Evolutionary conservation across 164 flowering plant species (phyloP).

Genomic region (Echeveria elegans): DNA sequence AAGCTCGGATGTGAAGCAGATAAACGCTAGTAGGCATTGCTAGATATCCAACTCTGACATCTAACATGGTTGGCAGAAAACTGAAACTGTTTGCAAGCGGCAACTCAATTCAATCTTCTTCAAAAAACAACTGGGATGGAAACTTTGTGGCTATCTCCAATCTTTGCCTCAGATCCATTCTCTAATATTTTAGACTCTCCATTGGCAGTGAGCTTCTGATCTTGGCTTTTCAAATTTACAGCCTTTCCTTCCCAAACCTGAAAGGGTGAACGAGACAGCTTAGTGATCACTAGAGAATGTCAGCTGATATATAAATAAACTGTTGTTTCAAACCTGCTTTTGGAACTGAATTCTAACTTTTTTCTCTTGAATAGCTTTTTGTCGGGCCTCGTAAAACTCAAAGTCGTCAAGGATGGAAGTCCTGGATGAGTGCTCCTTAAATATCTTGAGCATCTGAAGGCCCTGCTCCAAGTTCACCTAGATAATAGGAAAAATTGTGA

Average conservation of each 20-base stretch:
- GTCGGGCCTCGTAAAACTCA: constrained; percentile 13
- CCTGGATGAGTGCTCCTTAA: constrained; percentile 10
- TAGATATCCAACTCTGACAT: background rate
- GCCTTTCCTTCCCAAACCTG: constrained; percentile 15
- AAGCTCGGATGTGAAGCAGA: background rate
- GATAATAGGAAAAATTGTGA: background rate
- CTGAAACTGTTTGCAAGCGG: background rate
- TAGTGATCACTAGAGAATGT: background rate
- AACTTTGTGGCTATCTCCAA: background rate
- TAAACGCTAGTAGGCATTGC: background rate
- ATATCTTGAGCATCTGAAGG: constrained; percentile 13
- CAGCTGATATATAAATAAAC: background rate
- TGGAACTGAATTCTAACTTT: constrained; percentile 19
- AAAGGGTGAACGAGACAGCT: background rate
- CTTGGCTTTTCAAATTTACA: constrained; percentile 4
- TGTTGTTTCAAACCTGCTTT: constrained; percentile 16
- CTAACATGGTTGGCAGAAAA: background rate
- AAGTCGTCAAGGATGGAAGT: constrained; percentile 16
- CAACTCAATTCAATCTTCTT: background rate
- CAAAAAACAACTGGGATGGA: background rate
- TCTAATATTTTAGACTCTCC: background rate
- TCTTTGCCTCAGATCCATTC: background rate
- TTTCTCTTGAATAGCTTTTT: constrained; percentile 13
- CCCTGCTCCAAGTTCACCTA: constrained; percentile 17
- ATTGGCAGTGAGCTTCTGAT: background rate